Evolutionary conservation across 345 rosid genomes (phyloP), one percentile per base, ranked within the genome.

Genomic region (Gossypium raimondii): DNA sequence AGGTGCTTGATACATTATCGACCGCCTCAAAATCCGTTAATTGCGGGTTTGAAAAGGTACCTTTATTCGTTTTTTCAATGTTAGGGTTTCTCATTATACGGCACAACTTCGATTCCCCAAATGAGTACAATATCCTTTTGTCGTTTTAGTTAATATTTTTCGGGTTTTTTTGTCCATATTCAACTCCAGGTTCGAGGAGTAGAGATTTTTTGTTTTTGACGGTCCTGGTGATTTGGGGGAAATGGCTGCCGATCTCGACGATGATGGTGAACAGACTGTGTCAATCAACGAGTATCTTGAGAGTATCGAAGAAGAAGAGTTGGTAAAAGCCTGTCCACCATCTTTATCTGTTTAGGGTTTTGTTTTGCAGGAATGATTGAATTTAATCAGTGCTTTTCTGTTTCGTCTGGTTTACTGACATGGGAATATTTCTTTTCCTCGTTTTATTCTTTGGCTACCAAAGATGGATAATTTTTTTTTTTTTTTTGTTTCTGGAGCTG

Each of bases 231-330:
- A 73, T 61, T 44, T 73, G 55, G 52, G 76, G 78, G 75, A 70
- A 76, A 90, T 91, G 87, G 87, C 84, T 18, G 85, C 75, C 14
- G 84, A 22, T 67, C 85, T 89, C 68, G 98, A 86, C 18, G 91
- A 90, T 17, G 98, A 94, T 29, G 83, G 81, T 7, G 96, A 89
- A 77, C 89, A 76, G 60, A 90, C 94, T 52, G 67, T 91, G 29
- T 81, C 98, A 48, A 91, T 95, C 70, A 59, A 87, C 29, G 99
- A 95, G 83, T 95, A 93, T 75, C 92, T 95, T 70, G 76, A 93
- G 70, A 80, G 86, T 34, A 87, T 93, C 59, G 97, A 95, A 77
- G 97, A 88, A 0, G 90, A 93, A 81, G 98, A 93, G 80, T 83
- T 95, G 89, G 99, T 95, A 86, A 75, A 3, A 67, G 24, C 73